A percentile compares a stretch with the other conserved stretches of the same genome.
Conservation (phyloP, 2,329 filamentous ascomycete genomes). For the Sarocladiaceae sp. region DNA sequence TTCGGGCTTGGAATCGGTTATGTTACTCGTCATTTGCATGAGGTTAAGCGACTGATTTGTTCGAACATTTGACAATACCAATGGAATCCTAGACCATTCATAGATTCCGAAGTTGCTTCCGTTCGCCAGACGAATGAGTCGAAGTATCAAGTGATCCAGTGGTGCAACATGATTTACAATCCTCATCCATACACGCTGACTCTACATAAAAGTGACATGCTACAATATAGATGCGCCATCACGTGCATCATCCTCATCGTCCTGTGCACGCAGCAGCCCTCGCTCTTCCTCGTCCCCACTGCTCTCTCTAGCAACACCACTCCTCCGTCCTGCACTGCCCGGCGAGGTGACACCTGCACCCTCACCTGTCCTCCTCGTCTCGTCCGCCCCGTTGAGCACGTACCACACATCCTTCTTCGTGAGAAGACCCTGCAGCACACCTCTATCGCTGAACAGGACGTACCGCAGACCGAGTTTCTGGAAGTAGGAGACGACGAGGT, state of each 20-base stretch:
- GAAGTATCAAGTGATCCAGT: too few relatives aligned
- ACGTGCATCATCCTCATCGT: conserved; percentile 3
- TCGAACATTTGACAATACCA: too few relatives aligned
- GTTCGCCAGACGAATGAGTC: too few relatives aligned
- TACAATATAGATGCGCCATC: conserved; percentile 20
- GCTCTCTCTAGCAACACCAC: conserved; percentile 1
- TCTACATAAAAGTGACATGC: conserved; percentile 7
- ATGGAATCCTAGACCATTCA: too few relatives aligned
- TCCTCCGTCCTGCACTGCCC: not conserved
- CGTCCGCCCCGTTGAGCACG: conserved; percentile 72
- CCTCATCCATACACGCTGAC: not conserved
- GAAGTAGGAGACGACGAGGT: conserved; percentile 88
- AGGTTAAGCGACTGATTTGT: not conserved
- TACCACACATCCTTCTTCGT: conserved; percentile 99
- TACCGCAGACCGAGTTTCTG: conserved; percentile 90
- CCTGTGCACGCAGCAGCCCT: conserved; percentile 9
- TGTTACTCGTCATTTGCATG: not conserved
- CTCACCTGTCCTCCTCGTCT: conserved; percentile 41
- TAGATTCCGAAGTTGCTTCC: too few relatives aligned
- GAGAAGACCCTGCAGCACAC: conserved; percentile 73
- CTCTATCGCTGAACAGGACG: conserved; percentile 78
- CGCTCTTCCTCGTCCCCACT: conserved; percentile 6
- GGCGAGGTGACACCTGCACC: not conserved
- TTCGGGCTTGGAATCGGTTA: not conserved
- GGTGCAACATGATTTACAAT: too few relatives aligned